phyloP scores from a whole-genome alignment of 2,329 filamentous ascomycete species.

The Fusarium tanahbumbuense region DNA sequence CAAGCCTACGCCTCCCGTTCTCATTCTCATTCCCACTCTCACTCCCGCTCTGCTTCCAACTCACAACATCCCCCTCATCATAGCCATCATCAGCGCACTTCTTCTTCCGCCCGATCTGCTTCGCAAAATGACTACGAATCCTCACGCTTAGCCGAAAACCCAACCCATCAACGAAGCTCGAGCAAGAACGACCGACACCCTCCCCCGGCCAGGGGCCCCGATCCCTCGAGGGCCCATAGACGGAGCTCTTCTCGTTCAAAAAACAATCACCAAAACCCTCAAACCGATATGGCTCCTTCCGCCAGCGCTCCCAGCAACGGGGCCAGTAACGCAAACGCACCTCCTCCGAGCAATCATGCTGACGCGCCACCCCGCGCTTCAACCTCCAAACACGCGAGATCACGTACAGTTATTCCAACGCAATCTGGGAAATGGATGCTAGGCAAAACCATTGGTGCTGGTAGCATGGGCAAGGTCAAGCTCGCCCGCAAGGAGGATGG shows the following conservation, averaged over 20 bases:
- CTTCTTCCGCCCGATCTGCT: conserved; percentile 55
- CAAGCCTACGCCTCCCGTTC: conserved; percentile 35
- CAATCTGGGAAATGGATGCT: conserved; percentile 93
- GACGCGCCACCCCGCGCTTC: conserved; percentile 54
- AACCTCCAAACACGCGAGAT: conserved; percentile 64
- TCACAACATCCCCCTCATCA: conserved; percentile 41
- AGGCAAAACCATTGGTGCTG: conserved; percentile 95
- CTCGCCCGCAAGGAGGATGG: conserved; percentile 90
- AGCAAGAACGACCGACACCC: conserved; percentile 68
- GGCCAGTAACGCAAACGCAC: conserved; percentile 63
- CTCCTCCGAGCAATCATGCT: conserved; percentile 53
- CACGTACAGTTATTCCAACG: conserved; percentile 86
- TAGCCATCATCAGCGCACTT: conserved; percentile 53
- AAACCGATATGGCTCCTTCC: conserved; percentile 62
- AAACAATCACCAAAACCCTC: conserved; percentile 50
- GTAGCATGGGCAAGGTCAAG: conserved; percentile 99
- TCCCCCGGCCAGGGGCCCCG: conserved; percentile 64
- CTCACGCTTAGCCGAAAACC: conserved; percentile 69
- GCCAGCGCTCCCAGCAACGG: conserved; percentile 65
- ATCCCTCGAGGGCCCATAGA: conserved; percentile 60
- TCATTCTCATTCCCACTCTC: conserved; percentile 41
- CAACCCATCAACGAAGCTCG: conserved; percentile 69
- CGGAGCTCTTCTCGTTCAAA: conserved; percentile 63
- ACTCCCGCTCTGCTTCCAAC: conserved; percentile 44
- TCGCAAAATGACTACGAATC: conserved; percentile 79